Evolutionary conservation across 2,329 filamentous ascomycete species (phyloP).

Genomic region (Fusarium avenaceum): DNA sequence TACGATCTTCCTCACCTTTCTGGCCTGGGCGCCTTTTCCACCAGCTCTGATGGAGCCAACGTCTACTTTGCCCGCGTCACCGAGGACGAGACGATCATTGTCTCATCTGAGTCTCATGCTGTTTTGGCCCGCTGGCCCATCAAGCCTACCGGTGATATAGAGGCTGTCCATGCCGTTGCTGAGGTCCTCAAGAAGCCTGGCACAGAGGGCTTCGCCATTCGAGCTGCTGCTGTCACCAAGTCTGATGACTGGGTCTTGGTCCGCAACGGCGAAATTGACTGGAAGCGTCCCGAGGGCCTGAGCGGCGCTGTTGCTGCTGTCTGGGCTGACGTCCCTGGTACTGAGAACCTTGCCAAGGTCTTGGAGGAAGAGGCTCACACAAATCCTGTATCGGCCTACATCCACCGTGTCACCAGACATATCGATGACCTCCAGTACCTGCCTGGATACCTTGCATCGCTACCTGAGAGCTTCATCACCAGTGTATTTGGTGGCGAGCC

Average conservation of each 20-base stretch:
- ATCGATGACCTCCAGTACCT: constrained; percentile 81
- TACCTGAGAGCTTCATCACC: constrained; percentile 77
- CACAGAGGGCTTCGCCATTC: constrained; percentile 77
- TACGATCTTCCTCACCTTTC: constrained; percentile 81
- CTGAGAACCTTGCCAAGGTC: constrained; percentile 81
- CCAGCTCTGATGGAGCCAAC: constrained; percentile 81
- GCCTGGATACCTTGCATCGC: constrained; percentile 76
- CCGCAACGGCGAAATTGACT: constrained; percentile 83
- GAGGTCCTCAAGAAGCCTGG: constrained; percentile 83
- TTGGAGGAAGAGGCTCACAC: constrained; percentile 89
- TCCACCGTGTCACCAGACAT: constrained; percentile 88
- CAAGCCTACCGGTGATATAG: constrained; percentile 59
- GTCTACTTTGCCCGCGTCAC: constrained; percentile 91
- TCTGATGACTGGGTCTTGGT: constrained; percentile 84
- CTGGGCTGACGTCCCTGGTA: constrained; percentile 82
- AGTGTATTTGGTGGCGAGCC: constrained; percentile 72
- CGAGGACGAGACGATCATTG: constrained; percentile 77
- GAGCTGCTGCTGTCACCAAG: constrained; percentile 78
- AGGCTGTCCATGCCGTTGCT: constrained; percentile 77
- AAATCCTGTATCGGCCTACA: constrained; percentile 83
- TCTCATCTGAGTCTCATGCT: constrained; percentile 82
- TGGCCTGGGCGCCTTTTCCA: constrained; percentile 81
- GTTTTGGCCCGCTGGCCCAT: constrained; percentile 81
- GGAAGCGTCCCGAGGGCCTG: constrained; percentile 86
- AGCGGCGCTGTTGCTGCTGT: constrained; percentile 83